phyloP scores from a whole-genome alignment of 78 protist genomes.

The Monocercomonoides exilis region DNA sequence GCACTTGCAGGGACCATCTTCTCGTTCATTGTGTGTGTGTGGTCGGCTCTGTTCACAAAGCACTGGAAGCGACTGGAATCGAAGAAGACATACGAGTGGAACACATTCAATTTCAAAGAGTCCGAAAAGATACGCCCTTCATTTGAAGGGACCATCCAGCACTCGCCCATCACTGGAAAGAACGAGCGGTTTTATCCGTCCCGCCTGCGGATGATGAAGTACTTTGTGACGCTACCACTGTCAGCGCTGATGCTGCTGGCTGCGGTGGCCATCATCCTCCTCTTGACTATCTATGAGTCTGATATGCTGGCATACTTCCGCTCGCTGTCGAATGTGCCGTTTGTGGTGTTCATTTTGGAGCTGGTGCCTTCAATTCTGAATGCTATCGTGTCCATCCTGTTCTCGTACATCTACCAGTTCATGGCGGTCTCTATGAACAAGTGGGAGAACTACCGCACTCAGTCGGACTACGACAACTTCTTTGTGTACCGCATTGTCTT shows the following conservation, averaged over 20 bases:
- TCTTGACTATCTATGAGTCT: not conserved
- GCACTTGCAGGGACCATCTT: not conserved
- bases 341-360: not conserved
- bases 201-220: not conserved
- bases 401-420: not conserved
- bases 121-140: not conserved
- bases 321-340: not conserved
- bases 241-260: not conserved
- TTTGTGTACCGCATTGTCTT: not conserved
- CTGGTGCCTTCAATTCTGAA: not conserved
- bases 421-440: not conserved
- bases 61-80: not conserved
- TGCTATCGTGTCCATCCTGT: not conserved
- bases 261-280: not conserved
- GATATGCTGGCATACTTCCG: too few species aligned
- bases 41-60: not conserved
- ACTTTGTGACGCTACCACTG: not conserved
- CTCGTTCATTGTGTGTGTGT: not conserved
- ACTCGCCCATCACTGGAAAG: not conserved
- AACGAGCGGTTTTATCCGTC: not conserved
- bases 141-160: not conserved
- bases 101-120: not conserved
- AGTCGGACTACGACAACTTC: not conserved
- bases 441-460: not conserved
- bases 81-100: not conserved